Conservation (phyloP, 345 rosid genomes). For the Murraya koenigii region DNA sequence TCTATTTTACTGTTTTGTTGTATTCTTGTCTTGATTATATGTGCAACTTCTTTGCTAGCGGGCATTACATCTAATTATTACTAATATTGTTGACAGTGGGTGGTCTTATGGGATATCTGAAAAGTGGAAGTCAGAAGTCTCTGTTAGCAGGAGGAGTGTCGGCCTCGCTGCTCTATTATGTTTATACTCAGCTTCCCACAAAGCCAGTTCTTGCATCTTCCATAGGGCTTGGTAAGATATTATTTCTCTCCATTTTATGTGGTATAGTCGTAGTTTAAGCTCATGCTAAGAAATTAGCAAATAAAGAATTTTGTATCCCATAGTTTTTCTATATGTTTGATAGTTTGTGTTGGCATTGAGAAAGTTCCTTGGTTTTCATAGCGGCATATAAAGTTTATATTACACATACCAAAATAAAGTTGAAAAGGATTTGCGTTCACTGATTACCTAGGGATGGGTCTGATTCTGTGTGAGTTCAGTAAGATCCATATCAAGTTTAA, state of each 20-base stretch:
- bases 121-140: conserved; percentile 90
- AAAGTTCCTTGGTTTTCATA: background rate
- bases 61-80: background rate
- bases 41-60: background rate
- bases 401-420: background rate
- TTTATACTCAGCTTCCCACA: conserved; percentile 64
- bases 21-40: background rate
- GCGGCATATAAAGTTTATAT: background rate
- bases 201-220: conserved; percentile 75
- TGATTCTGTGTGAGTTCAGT: background rate
- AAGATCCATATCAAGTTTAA: background rate
- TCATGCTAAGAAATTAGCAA: background rate
- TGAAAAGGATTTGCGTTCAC: background rate
- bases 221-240: conserved; percentile 70
- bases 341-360: background rate
- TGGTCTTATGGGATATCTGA: conserved; percentile 79
- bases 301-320: background rate
- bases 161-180: conserved; percentile 64
- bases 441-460: no score
- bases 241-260: background rate
- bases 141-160: conserved; percentile 74
- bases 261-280: background rate
- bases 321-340: background rate
- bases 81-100: conserved; percentile 49
- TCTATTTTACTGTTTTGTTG: background rate